Base-by-base conservation (phyloP, 176 grass and related monocot species). In the Areca catechu region DNA sequence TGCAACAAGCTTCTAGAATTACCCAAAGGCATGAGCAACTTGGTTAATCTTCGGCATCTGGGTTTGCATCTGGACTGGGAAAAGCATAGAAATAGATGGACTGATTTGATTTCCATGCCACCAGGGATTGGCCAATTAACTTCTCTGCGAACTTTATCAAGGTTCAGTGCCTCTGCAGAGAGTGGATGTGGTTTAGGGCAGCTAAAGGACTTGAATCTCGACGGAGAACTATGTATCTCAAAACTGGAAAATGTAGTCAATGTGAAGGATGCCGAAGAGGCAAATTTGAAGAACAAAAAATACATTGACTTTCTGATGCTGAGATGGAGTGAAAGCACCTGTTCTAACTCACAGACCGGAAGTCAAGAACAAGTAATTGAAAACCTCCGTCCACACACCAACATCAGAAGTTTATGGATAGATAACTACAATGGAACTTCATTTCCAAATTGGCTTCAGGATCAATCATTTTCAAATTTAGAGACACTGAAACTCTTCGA, bases 221-320 rank as follows among this genome's bases (percentile, higher is more conserved):
- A 69, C 23, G 86, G 86, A 81, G 86, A 89, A 48, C 73, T 89
- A 68, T 85, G 81, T 54, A 63, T 89, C 22, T 60, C 74, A 19
- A 89, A 81, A 27, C 51, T 89, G 56, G 86, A 80, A 66, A 7
- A 62, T 27, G 16, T 66, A 37, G 28, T 30, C 17, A 6, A 2
- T 61, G 16, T 12, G n/a, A 24, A 12, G 23, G 52, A 73, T 60
- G 74, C 62, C 4, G 5, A 7, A 47, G 60, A 60, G 10, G 77
- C 70, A 7, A 72, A 78, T 70, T 72, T 89, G 81, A 16, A 47
- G 9, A 54, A 16, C 12, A 81, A 89, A 10, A 54, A 71, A 17
- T 77, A 74, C 30, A 59, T 89, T 56, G 37, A 72, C 9, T 69
- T 69, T 71, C 16, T 89, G 63, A 77, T 84, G 80, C 69, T 84